Conservation (phyloP, 176 grass and related monocot species). For the Triticum aestivum region IWGSC_CS_RefSeq_v2.1 NC_057805.1:76212001-76212500, state of each 20-base stretch:
- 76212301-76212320: background rate
- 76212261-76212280: background rate
- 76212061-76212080: constrained; percentile 67
- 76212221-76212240: constrained; percentile 44
- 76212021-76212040: constrained; percentile 93
- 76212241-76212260: constrained; percentile 4
- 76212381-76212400: constrained; percentile 16
- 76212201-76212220: constrained; percentile 33
- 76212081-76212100: constrained; percentile 73
- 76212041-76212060: constrained; percentile 70
- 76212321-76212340: background rate
- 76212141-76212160: background rate
- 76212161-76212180: constrained; percentile 51
- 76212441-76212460: background rate
- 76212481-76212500: background rate
- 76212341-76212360: constrained; percentile 24
- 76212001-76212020: constrained; percentile 19
- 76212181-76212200: constrained; percentile 31
- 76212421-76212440: background rate
- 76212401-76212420: background rate
- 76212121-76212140: background rate
- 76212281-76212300: background rate
- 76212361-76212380: constrained; percentile 41
- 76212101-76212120: constrained; percentile 53
- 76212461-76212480: constrained; percentile 6